phyloP scores from a whole-genome alignment of 331 rosid species.

The Quercus tomentella region DNA sequence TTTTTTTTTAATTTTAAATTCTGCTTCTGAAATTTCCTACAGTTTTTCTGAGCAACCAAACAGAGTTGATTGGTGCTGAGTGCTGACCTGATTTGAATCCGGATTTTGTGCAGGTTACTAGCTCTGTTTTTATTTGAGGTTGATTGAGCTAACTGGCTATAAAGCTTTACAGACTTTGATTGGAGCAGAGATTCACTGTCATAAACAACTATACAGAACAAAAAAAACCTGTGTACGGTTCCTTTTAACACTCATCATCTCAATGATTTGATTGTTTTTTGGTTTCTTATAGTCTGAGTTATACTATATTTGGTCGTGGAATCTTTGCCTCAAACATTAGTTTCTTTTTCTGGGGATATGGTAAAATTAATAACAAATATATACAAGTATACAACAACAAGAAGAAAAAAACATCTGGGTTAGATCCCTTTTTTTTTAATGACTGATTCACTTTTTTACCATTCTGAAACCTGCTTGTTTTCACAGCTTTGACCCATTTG shows the following conservation, averaged over 20 bases:
- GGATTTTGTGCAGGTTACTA: not conserved
- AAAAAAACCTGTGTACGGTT: not conserved
- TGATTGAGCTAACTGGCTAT: too few relatives aligned
- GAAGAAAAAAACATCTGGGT: too few relatives aligned
- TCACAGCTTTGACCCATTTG: constrained; percentile 38
- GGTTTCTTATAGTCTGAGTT: constrained; percentile 20
- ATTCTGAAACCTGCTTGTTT: constrained; percentile 30
- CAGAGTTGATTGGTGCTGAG: not conserved
- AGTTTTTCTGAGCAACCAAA: not conserved
- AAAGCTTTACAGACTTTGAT: too few relatives aligned
- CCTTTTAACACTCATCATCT: constrained; percentile 6
- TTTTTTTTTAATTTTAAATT: too few relatives aligned
- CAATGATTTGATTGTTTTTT: constrained; percentile 37
- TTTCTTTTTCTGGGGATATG: constrained; percentile 18
- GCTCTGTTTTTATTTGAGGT: not conserved
- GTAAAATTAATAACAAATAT: too few relatives aligned
- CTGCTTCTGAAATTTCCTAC: not conserved
- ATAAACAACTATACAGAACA: not conserved
- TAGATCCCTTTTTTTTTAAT: not conserved
- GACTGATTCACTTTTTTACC: constrained; percentile 15
- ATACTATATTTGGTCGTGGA: constrained; percentile 30
- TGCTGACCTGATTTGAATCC: not conserved
- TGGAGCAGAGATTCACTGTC: constrained; percentile 4
- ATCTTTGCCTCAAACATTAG: constrained; percentile 26
- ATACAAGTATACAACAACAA: too few relatives aligned